Evolutionary conservation across 768 basidiomycete species (phyloP).

Genomic region (Agrocybe praecox): DNA sequence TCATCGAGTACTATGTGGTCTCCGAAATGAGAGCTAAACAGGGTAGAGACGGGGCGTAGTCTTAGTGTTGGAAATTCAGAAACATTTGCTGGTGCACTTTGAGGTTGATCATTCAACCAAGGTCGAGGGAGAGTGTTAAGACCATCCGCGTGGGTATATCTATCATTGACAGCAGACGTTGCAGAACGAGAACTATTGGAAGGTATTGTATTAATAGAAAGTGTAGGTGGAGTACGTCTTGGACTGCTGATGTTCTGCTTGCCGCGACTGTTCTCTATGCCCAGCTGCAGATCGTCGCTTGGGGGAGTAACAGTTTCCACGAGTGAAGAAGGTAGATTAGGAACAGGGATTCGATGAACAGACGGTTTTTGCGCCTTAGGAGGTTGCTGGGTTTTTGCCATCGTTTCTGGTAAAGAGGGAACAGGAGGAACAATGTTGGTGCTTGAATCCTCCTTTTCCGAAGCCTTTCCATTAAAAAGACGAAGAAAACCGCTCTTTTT

Average conservation of each 20-base stretch:
- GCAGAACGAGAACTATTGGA: constrained; percentile 23
- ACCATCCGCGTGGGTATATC: constrained; percentile 18
- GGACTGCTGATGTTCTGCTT: constrained; percentile 21
- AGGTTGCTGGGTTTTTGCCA: constrained; percentile 21
- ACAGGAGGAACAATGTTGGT: constrained; percentile 55
- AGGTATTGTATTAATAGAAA: constrained; percentile 42
- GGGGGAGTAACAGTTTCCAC: constrained; percentile 23
- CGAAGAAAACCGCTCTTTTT: constrained; percentile 86
- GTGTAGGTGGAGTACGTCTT: constrained; percentile 39
- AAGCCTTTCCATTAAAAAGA: constrained; percentile 61
- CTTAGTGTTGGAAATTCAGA: constrained; percentile 67
- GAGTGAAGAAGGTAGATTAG: constrained; percentile 39
- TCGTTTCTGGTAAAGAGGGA: constrained; percentile 44
- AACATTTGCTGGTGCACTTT: constrained; percentile 68
- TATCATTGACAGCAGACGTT: constrained; percentile 21
- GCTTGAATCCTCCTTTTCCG: constrained; percentile 47
- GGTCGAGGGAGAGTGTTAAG: constrained; percentile 24
- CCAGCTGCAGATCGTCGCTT: constrained; percentile 5
- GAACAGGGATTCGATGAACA: constrained; percentile 42
- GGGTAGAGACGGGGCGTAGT: constrained; percentile 73
- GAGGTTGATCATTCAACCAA: constrained; percentile 37
- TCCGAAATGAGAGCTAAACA: constrained; percentile 73
- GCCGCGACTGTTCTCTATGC: constrained; percentile 6
- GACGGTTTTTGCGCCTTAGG: constrained; percentile 31
- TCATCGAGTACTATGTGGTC: constrained; percentile 42